Evolutionary conservation across 2,329 filamentous ascomycete genomes (phyloP).

Genomic region (Fusarium algeriense): DNA sequence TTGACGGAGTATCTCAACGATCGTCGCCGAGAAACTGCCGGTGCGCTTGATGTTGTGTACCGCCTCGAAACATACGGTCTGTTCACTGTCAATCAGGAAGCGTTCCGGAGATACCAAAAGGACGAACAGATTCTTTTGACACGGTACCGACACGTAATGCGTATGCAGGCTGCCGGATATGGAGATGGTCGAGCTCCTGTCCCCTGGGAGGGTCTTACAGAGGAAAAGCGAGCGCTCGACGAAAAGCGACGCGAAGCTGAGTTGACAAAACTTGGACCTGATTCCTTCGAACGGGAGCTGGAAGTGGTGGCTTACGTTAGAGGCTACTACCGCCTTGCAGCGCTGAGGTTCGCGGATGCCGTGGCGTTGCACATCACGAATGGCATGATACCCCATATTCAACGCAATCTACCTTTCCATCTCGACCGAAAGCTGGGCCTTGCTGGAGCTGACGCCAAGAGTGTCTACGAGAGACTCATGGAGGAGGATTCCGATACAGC

Average conservation of each 20-base stretch:
- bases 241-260: constrained; percentile 57
- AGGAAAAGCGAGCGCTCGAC: constrained; percentile 62
- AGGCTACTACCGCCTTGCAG: constrained; percentile 77
- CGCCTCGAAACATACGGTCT: constrained; percentile 66
- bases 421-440: constrained; percentile 61
- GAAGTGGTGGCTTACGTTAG: constrained; percentile 72
- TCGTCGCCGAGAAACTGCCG: constrained; percentile 53
- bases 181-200: constrained; percentile 46
- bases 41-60: constrained; percentile 60
- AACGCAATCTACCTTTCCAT: constrained; percentile 55
- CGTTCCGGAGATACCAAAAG: constrained; percentile 59
- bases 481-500: constrained; percentile 62
- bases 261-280: constrained; percentile 63
- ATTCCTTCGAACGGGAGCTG: constrained; percentile 71
- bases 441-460: constrained; percentile 44
- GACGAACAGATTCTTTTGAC: constrained; percentile 61
- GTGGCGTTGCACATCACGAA: constrained; percentile 62
- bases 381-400: constrained; percentile 61
- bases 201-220: constrained; percentile 60
- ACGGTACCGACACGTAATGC: constrained; percentile 62
- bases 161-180: constrained; percentile 58
- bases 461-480: constrained; percentile 59
- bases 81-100: constrained; percentile 68
- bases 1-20: constrained; percentile 60
- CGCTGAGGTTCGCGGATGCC: constrained; percentile 72